These are phyloP conservation scores for Sordaria brevicollis DNA, from an alignment of 495 filamentous ascomycete species.

Conservation along the genomic window DNA sequence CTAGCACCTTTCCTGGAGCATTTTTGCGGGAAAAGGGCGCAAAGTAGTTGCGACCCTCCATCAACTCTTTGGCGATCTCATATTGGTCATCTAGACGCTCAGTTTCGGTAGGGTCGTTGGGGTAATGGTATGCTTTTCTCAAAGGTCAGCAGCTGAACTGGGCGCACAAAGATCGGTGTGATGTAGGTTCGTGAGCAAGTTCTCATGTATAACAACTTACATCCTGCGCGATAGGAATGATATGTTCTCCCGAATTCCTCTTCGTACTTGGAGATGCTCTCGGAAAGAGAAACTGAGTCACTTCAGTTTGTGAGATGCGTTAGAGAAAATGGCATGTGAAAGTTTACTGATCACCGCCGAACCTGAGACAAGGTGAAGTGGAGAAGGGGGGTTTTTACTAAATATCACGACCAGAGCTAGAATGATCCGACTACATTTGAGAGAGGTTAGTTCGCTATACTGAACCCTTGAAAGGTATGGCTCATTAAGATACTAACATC, in stretches of 20 bases:
- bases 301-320: constrained; percentile 8
- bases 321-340: neutral
- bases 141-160: neutral
- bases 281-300: constrained; percentile 26
- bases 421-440: neutral
- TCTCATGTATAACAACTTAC: constrained; percentile 14
- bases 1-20: constrained; percentile 49
- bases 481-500: constrained; percentile 16
- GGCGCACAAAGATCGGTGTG: neutral
- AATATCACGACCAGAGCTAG: constrained; percentile 2
- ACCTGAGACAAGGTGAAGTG: neutral
- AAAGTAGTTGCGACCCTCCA: constrained; percentile 43
- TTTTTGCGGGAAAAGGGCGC: constrained; percentile 37
- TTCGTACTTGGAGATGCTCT: constrained; percentile 34
- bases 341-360: neutral
- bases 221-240: constrained; percentile 43
- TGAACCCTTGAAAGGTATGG: neutral
- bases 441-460: neutral
- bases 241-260: constrained; percentile 55
- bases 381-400: constrained; percentile 1
- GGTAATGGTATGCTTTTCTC: constrained; percentile 42
- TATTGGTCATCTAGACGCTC: constrained; percentile 50
- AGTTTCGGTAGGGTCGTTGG: constrained; percentile 48
- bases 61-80: constrained; percentile 45
- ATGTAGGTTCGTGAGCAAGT: neutral